Conservation (phyloP, 1,284 basidiomycete species). For the Apiotrichum veenhuisii region DNA sequence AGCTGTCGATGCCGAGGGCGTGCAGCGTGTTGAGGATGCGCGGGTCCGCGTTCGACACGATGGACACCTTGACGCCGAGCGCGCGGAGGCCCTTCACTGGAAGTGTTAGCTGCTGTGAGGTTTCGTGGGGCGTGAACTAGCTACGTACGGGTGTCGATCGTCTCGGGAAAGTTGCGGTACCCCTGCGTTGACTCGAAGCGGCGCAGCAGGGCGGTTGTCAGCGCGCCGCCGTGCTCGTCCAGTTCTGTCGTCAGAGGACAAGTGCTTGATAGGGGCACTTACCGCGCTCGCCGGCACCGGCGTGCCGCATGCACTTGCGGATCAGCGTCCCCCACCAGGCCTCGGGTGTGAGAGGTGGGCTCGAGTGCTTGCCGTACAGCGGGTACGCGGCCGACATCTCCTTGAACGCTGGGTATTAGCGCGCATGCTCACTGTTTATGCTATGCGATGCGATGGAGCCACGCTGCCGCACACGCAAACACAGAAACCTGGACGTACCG, state of each 20-base stretch:
- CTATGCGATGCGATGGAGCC: not conserved
- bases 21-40: slow-evolving; percentile 38
- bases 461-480: no score
- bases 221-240: slow-evolving; percentile 17
- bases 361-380: slow-evolving; percentile 41
- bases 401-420: slow-evolving; percentile 37
- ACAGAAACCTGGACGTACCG: no score
- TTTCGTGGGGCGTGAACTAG: not conserved
- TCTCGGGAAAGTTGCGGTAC: slow-evolving; percentile 46
- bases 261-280: not conserved
- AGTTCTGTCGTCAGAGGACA: slow-evolving; percentile 23
- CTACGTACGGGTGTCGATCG: slow-evolving; percentile 31
- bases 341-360: slow-evolving; percentile 39
- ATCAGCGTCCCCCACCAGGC: slow-evolving; percentile 49
- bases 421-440: not conserved
- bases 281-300: slow-evolving; percentile 35
- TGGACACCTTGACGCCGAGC: slow-evolving; percentile 38
- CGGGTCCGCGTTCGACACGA: slow-evolving; percentile 49
- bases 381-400: slow-evolving; percentile 30
- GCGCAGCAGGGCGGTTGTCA: slow-evolving; percentile 29
- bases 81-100: slow-evolving; percentile 35
- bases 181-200: slow-evolving; percentile 47
- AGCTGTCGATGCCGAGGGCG: slow-evolving; percentile 33
- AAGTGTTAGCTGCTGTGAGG: not conserved
- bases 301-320: slow-evolving; percentile 34